Evolutionary conservation across 148 eudicot species (phyloP).

Genomic region (Chenopodium suecicum): DNA sequence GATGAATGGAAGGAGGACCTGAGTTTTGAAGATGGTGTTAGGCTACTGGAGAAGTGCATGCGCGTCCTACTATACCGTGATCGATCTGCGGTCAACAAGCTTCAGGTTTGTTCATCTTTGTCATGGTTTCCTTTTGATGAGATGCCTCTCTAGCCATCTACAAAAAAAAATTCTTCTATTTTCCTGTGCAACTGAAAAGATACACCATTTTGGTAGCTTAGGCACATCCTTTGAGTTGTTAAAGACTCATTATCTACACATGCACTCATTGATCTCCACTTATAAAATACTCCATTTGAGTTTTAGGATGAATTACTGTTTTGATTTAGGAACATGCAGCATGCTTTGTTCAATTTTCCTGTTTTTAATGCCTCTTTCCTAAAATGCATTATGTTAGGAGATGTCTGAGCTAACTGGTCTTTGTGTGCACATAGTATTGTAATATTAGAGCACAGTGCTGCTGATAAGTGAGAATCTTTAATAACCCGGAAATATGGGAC

Average conservation of each 20-base stretch:
- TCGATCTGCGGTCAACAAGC: slow-evolving; percentile 92
- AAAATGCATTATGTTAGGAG: not conserved
- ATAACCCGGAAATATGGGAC: not conserved
- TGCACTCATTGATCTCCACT: not conserved
- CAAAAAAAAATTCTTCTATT: not conserved
- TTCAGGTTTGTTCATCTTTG: slow-evolving; percentile 56
- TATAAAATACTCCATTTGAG: not conserved
- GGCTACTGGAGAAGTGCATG: slow-evolving; percentile 89
- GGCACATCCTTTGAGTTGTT: not conserved
- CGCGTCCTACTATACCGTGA: slow-evolving; percentile 93
- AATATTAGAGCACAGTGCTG: not conserved
- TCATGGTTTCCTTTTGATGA: slow-evolving; percentile 8
- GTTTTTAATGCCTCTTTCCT: not conserved
- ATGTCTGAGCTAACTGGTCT: not conserved
- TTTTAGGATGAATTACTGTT: not conserved
- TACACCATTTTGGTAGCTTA: slow-evolving; percentile 5
- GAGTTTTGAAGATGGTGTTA: slow-evolving; percentile 91
- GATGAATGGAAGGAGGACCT: slow-evolving; percentile 84
- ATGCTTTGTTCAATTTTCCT: not conserved
- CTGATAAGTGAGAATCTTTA: not conserved
- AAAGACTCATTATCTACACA: not conserved
- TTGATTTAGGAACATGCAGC: not conserved
- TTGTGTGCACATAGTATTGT: not conserved
- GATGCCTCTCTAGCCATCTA: not conserved
- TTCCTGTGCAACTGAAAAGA: not conserved